Evolutionary conservation across 2,329 filamentous ascomycete species (phyloP).

Genomic region (Penicillium decumbens): DNA sequence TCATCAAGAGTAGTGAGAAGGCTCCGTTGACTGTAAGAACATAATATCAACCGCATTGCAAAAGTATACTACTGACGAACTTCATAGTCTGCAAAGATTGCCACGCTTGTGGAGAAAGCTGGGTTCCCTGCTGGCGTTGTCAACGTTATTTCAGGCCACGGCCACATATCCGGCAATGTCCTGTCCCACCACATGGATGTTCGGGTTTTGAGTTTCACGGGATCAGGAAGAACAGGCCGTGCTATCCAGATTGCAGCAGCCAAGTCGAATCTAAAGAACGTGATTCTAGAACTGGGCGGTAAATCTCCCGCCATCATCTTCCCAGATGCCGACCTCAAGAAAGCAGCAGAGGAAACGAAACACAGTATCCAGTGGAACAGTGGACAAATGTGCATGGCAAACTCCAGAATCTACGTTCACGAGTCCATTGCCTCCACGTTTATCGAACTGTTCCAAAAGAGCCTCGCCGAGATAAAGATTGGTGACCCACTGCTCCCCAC

Average conservation of each 20-base stretch:
- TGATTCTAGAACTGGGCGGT: conserved; percentile 61
- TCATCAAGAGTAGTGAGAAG: conserved; percentile 64
- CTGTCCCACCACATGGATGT: conserved; percentile 58
- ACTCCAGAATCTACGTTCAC: conserved; percentile 75
- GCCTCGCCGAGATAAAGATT: conserved; percentile 4
- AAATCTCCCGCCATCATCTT: conserved; percentile 60
- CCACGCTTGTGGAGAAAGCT: conserved; percentile 54
- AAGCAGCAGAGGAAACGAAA: conserved; percentile 64
- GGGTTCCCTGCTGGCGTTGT: conserved; percentile 58
- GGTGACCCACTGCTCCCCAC: conserved; percentile 51
- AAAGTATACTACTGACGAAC: not conserved
- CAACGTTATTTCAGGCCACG: conserved; percentile 66
- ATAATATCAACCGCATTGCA: no score
- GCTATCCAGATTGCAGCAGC: conserved; percentile 57
- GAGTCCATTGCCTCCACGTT: conserved; percentile 54
- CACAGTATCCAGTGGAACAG: conserved; percentile 49
- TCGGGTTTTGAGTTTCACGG: conserved; percentile 60
- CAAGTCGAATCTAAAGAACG: conserved; percentile 59
- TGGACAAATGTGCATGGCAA: conserved; percentile 55
- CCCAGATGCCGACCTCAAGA: conserved; percentile 57
- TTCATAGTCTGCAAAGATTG: conserved; percentile 9
- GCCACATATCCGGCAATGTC: conserved; percentile 68
- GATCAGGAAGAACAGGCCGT: conserved; percentile 56
- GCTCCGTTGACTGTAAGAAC: conserved; percentile 57
- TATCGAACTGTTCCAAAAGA: conserved; percentile 59